Evolutionary conservation across 2,329 filamentous ascomycete genomes (phyloP).

Genomic region (Fusarium sp.): DNA sequence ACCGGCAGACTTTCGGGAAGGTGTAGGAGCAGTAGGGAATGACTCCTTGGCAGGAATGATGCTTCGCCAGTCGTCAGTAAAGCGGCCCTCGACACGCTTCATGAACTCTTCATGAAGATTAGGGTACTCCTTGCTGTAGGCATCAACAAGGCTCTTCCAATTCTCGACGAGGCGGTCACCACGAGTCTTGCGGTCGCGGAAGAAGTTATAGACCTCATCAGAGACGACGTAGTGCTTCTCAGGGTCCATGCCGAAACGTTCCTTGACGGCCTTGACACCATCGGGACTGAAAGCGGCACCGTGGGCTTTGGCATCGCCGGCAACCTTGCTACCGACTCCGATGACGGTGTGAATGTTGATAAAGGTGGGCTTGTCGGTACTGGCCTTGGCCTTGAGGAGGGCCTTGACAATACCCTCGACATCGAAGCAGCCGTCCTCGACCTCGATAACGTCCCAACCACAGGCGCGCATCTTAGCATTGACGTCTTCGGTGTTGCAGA

Average conservation of each 20-base stretch:
- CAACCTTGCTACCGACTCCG: conserved; percentile 60
- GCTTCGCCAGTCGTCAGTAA: conserved; percentile 59
- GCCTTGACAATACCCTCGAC: conserved; percentile 56
- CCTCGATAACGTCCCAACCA: conserved; percentile 66
- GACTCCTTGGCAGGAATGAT: conserved; percentile 57
- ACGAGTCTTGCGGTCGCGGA: conserved; percentile 55
- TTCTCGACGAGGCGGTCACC: conserved; percentile 58
- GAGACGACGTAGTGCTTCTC: conserved; percentile 51
- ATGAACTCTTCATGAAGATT: conserved; percentile 62
- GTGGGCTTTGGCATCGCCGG: conserved; percentile 65
- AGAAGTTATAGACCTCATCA: conserved; percentile 62
- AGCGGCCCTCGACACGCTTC: conserved; percentile 58
- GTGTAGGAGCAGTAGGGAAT: conserved; percentile 59
- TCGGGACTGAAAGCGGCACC: conserved; percentile 66
- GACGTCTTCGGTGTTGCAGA: conserved; percentile 65
- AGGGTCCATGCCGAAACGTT: conserved; percentile 48
- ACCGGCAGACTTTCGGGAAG: conserved; percentile 61
- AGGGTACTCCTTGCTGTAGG: conserved; percentile 58
- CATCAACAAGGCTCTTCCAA: conserved; percentile 57
- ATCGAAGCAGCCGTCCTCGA: conserved; percentile 63
- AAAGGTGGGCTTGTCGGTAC: conserved; percentile 63
- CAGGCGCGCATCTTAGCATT: conserved; percentile 67
- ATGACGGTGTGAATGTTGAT: conserved; percentile 69
- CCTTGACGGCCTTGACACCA: conserved; percentile 58
- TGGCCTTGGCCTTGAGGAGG: conserved; percentile 55